Evolutionary conservation across 2,329 filamentous ascomycete species (phyloP).

Genomic region (Dryadomyces sulphureus): DNA sequence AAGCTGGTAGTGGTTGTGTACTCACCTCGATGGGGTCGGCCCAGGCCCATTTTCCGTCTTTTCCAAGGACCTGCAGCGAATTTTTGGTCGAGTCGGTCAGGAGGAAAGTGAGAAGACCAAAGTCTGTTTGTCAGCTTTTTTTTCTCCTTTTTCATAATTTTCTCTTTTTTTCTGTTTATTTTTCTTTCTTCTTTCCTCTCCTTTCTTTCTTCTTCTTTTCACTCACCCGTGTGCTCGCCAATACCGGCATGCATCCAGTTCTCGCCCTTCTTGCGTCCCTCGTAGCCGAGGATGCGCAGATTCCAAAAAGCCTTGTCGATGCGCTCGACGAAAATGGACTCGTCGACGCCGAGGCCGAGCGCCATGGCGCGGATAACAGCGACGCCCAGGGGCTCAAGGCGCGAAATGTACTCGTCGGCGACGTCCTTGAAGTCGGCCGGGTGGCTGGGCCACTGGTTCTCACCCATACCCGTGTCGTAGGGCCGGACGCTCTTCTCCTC

Average conservation of each 20-base stretch:
- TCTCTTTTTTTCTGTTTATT: too few species aligned
- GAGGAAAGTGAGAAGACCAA: constrained; percentile 4
- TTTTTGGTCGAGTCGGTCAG: constrained; percentile 2
- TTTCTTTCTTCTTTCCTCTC: too few species aligned
- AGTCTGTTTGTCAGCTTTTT: constrained; percentile 1
- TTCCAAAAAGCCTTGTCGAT: constrained; percentile 5
- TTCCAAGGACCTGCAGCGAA: constrained; percentile 24
- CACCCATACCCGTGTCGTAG: constrained; percentile 2
- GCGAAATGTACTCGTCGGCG: constrained; percentile 1
- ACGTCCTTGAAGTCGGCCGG: constrained; percentile 1
- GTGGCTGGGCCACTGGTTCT: constrained; percentile 2
- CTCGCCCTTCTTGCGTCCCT: neutral
- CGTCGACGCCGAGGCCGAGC: constrained; percentile 1
- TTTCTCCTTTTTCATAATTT: too few species aligned
- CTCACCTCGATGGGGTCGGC: constrained; percentile 20
- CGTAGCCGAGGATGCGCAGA: constrained; percentile 4
- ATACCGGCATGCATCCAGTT: neutral
- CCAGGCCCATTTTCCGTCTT: constrained; percentile 27
- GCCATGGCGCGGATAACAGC: constrained; percentile 1
- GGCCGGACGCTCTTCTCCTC: neutral
- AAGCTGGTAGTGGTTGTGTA: neutral
- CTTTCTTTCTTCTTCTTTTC: too few species aligned
- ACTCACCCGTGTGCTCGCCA: constrained; percentile 3
- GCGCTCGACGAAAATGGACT: constrained; percentile 2
- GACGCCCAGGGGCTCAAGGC: neutral